These are phyloP conservation scores for Parathielavia appendiculata DNA, from an alignment of 495 filamentous ascomycete genomes.

Conservation along the genomic window DNA sequence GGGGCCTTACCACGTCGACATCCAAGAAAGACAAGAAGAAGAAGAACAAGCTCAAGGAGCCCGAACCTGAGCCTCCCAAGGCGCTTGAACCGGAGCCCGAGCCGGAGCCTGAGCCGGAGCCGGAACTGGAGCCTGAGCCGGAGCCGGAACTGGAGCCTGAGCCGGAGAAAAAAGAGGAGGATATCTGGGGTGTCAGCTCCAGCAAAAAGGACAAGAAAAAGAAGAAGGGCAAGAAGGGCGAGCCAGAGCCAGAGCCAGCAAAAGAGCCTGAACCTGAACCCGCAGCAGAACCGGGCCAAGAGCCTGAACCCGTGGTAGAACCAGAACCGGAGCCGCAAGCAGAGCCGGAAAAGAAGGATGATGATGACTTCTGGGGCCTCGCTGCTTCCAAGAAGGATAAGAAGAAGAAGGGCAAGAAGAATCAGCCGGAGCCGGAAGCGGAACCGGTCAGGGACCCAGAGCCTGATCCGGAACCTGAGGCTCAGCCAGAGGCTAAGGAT, in stretches of 20 bases:
- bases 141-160: constrained; percentile 17
- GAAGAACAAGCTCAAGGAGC: constrained; percentile 21
- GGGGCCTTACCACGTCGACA: neutral
- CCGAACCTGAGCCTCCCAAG: constrained; percentile 6
- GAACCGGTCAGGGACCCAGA: constrained; percentile 6
- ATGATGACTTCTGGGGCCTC: constrained; percentile 13
- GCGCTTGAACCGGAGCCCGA: constrained; percentile 9
- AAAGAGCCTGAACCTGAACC: constrained; percentile 22
- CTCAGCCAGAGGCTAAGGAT: constrained; percentile 11
- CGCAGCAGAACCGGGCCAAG: constrained; percentile 32
- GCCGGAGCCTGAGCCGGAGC: constrained; percentile 11
- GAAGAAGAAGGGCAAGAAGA: constrained; percentile 22
- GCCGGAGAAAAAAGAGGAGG: constrained; percentile 16
- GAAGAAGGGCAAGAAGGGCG: constrained; percentile 23
- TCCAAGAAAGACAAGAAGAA: constrained; percentile 20
- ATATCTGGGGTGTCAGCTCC: constrained; percentile 20
- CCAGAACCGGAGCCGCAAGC: constrained; percentile 18
- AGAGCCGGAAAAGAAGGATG: constrained; percentile 14
- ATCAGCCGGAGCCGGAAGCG: constrained; percentile 11
- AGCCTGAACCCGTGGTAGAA: constrained; percentile 18
- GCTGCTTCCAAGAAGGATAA: constrained; percentile 17
- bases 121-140: constrained; percentile 4
- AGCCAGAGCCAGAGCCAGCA: constrained; percentile 19
- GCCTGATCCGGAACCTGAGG: constrained; percentile 13
- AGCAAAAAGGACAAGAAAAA: constrained; percentile 34